These are phyloP conservation scores for Dichotomopilus funicola DNA, from an alignment of 2,329 filamentous ascomycete genomes.

Conservation along the genomic window DNA sequence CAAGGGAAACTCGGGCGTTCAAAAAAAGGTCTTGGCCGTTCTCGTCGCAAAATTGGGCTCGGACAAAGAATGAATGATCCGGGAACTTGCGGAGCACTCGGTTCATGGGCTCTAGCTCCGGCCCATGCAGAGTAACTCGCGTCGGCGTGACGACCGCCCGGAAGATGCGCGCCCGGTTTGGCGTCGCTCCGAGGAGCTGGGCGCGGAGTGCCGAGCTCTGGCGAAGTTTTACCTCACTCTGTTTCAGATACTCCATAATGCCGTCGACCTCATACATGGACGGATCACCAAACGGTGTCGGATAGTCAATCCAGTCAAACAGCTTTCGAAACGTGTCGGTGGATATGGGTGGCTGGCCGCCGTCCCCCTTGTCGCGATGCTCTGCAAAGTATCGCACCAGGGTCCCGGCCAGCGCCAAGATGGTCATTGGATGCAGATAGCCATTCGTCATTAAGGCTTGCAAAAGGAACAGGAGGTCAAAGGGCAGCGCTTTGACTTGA, in stretches of 20 bases:
- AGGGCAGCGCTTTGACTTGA: slow-evolving; percentile 37
- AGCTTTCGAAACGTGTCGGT: slow-evolving; percentile 48
- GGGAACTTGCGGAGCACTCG: slow-evolving; percentile 62
- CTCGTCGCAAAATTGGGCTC: slow-evolving; percentile 70
- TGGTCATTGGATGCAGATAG: slow-evolving; percentile 50
- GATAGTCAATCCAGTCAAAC: slow-evolving; percentile 45
- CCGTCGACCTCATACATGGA: slow-evolving; percentile 32
- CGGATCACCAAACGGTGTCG: slow-evolving; percentile 44
- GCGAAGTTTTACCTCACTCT: slow-evolving; percentile 33
- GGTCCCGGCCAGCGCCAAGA: slow-evolving; percentile 39
- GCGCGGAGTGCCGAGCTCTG: slow-evolving; percentile 2
- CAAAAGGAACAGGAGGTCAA: slow-evolving; percentile 54
- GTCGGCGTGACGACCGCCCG: slow-evolving; percentile 55
- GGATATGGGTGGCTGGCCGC: slow-evolving; percentile 36
- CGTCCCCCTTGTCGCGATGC: slow-evolving; percentile 19
- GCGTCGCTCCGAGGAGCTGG: slow-evolving; percentile 24
- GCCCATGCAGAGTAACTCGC: slow-evolving; percentile 50
- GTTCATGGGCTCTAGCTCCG: slow-evolving; percentile 62
- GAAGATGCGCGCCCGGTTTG: slow-evolving; percentile 46
- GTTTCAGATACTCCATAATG: slow-evolving; percentile 35
- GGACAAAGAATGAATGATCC: slow-evolving; percentile 56
- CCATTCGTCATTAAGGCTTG: slow-evolving; percentile 58
- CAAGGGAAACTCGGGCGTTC: slow-evolving; percentile 45
- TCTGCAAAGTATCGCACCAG: slow-evolving; percentile 32
- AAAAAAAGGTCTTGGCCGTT: slow-evolving; percentile 58